These are phyloP conservation scores for Eutypa lata DNA, from an alignment of 2,329 filamentous ascomycete genomes.

Conservation along the genomic window DNA sequence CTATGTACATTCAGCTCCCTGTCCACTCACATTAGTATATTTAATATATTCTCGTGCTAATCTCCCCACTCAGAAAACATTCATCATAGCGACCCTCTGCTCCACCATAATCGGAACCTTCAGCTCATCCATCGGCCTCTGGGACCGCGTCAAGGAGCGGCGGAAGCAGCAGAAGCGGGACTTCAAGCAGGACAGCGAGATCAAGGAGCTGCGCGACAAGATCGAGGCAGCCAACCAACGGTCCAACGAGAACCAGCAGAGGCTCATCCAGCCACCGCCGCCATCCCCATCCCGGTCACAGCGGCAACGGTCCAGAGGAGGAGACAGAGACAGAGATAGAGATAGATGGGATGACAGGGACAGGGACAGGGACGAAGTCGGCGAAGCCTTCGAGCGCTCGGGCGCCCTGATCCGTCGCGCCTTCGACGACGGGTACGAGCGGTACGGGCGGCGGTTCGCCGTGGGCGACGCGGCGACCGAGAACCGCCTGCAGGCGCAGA, in stretches of 20 bases:
- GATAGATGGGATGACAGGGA: background rate
- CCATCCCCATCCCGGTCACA: background rate
- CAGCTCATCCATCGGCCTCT: slow-evolving; percentile 33
- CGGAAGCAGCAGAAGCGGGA: slow-evolving; percentile 30
- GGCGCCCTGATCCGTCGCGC: slow-evolving; percentile 30
- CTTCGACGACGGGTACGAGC: slow-evolving; percentile 30
- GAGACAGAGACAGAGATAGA: slow-evolving; percentile 2
- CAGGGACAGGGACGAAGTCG: slow-evolving; percentile 19
- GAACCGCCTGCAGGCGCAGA: slow-evolving; percentile 33
- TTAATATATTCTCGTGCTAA: too few relatives aligned
- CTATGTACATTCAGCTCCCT: too few relatives aligned
- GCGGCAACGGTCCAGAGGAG: too few relatives aligned
- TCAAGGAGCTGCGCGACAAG: slow-evolving; percentile 21
- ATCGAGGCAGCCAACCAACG: slow-evolving; percentile 7
- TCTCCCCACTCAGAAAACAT: slow-evolving; percentile 27
- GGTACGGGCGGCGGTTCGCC: slow-evolving; percentile 32
- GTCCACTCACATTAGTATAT: too few relatives aligned
- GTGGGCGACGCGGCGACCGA: slow-evolving; percentile 33
- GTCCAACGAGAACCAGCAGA: background rate
- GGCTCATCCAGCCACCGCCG: background rate
- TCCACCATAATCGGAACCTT: slow-evolving; percentile 37
- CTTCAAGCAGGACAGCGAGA: slow-evolving; percentile 26
- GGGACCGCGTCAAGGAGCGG: slow-evolving; percentile 32
- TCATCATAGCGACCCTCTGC: slow-evolving; percentile 36
- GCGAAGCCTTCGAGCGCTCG: slow-evolving; percentile 26